Percentiles rank a stretch among this genome's conserved stretches.
phyloP scores from a whole-genome alignment of 495 filamentous ascomycete species.

The Daldinia concentrica region DNA sequence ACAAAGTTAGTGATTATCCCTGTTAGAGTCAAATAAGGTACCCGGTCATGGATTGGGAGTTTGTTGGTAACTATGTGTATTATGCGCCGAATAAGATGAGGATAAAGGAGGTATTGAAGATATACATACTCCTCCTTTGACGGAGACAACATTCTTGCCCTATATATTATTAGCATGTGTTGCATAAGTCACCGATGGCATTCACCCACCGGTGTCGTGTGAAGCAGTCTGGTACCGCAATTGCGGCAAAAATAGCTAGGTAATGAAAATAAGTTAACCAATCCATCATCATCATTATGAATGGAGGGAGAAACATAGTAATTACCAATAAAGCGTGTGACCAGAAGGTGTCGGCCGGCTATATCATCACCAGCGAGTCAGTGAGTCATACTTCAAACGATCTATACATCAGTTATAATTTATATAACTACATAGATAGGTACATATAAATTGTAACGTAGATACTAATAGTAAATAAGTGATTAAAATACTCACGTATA shows the following conservation, averaged over 20 bases:
- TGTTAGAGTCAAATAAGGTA: not conserved
- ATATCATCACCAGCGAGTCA: conserved; percentile 6
- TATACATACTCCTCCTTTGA: conserved; percentile 63
- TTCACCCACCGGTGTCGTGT: conserved; percentile 57
- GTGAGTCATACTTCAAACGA: not conserved
- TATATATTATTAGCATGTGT: conserved; percentile 30
- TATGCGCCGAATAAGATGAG: not conserved
- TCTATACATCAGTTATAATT: not conserved
- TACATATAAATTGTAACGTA: not conserved
- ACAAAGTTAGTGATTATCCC: not conserved
- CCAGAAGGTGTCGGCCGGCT: conserved; percentile 56
- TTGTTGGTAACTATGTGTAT: not conserved
- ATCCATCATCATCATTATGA: conserved; percentile 24
- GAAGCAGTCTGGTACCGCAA: conserved; percentile 68
- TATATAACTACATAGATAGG: no score
- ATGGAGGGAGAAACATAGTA: conserved; percentile 19
- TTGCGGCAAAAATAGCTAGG: conserved; percentile 68
- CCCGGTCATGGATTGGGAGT: not conserved
- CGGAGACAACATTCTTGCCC: conserved; percentile 62
- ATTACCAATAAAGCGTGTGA: conserved; percentile 58
- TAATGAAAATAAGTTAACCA: conserved; percentile 20
- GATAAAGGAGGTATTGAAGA: not conserved
- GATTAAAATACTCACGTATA: conserved; percentile 53
- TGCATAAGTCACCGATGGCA: no score
- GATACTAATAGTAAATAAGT: not conserved